Percentiles rank a stretch among this genome's conserved stretches.
Conservation (phyloP, 345 rosid genomes). For the Salix suchowensis region DNA sequence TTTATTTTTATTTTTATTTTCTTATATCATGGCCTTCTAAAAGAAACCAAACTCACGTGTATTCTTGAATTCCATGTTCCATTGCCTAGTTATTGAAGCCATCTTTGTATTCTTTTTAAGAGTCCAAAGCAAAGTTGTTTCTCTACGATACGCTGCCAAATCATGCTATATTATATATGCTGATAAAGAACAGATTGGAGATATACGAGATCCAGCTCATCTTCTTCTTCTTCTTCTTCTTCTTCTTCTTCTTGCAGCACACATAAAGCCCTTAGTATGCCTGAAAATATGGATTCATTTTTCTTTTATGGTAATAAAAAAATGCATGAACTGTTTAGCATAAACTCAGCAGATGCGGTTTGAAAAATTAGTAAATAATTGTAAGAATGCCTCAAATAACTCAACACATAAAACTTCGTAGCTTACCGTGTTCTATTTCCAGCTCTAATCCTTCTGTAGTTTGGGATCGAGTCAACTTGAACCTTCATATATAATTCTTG, state of each 20-base stretch:
- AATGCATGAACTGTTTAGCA: too few relatives aligned
- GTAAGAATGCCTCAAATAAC: not conserved
- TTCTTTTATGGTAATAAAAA: too few relatives aligned
- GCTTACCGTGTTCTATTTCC: constrained; percentile 13
- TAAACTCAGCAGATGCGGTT: too few relatives aligned
- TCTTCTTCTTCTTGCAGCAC: too few relatives aligned
- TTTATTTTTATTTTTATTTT: not conserved
- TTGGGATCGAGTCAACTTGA: constrained; percentile 7
- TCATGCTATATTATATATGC: not conserved
- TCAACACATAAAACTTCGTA: constrained; percentile 3
- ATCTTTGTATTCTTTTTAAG: too few relatives aligned
- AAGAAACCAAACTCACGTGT: constrained; percentile 5
- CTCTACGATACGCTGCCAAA: not conserved
- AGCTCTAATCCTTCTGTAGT: constrained; percentile 9
- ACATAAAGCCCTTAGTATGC: too few relatives aligned
- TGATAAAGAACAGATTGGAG: not conserved
- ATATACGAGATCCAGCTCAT: not conserved
- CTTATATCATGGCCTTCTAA: too few relatives aligned
- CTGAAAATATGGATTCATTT: too few relatives aligned
- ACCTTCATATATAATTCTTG: not conserved
- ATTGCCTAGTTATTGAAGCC: too few relatives aligned
- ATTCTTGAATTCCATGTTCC: not conserved
- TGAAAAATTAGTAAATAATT: not conserved
- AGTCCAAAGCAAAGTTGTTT: not conserved
- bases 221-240: too few relatives aligned